phyloP scores from a whole-genome alignment of 108 stramenopile genomes.

The Conticribra guillardii region DNA sequence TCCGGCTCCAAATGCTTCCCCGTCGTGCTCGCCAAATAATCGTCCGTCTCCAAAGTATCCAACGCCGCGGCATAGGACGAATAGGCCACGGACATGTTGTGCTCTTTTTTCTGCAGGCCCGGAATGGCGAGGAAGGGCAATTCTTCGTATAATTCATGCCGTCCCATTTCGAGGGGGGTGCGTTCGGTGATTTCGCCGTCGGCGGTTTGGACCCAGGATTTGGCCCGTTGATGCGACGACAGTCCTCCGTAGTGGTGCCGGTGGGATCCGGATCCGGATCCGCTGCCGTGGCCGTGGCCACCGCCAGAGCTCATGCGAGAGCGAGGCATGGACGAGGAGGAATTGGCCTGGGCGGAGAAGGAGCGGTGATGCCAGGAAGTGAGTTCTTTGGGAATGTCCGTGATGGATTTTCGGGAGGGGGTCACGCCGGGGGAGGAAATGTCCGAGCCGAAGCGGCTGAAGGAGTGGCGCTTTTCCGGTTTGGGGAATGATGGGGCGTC shows the following conservation, averaged over 20 bases:
- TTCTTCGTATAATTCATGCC: slow-evolving; percentile 81
- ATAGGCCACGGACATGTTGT: slow-evolving; percentile 67
- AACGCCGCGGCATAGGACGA: slow-evolving; percentile 82
- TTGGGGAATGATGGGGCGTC: neutral
- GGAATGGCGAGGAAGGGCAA: slow-evolving; percentile 84
- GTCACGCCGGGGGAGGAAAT: slow-evolving; percentile 2
- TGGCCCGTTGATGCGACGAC: slow-evolving; percentile 13
- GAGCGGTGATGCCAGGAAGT: slow-evolving; percentile 31
- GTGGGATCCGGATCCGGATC: neutral
- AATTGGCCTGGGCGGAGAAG: slow-evolving; percentile 23
- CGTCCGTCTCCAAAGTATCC: slow-evolving; percentile 60
- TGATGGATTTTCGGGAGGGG: slow-evolving; percentile 23
- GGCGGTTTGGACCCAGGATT: slow-evolving; percentile 31
- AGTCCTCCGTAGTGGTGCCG: slow-evolving; percentile 2
- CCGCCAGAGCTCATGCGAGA: neutral
- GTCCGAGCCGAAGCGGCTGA: slow-evolving; percentile 9
- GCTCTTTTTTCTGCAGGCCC: slow-evolving; percentile 79
- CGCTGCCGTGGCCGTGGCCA: neutral
- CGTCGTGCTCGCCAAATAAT: slow-evolving; percentile 37
- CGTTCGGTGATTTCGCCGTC: slow-evolving; percentile 32
- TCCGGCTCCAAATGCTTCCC: slow-evolving; percentile 47
- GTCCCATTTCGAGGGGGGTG: slow-evolving; percentile 79
- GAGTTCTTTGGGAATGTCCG: slow-evolving; percentile 29
- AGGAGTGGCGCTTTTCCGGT: neutral
- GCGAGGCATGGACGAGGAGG: slow-evolving; percentile 7